These are phyloP conservation scores for Tardiomyces digboiensis DNA, from an alignment of 1,139 yeast species.

Conservation along the genomic window DNA sequence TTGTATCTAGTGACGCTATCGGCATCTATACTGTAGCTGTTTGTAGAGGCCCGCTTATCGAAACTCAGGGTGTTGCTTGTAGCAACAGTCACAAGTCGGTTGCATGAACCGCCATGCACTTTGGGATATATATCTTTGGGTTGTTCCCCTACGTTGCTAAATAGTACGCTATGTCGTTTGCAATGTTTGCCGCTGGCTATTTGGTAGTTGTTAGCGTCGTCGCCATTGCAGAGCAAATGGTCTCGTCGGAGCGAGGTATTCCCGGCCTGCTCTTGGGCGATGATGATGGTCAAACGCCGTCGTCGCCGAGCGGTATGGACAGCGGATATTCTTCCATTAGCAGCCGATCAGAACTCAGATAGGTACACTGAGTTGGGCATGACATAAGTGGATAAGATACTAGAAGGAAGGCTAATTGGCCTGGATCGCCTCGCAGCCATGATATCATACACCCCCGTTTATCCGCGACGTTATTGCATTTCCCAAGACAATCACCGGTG, in stretches of 20 bases:
- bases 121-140: no score
- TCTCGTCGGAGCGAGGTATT: background rate
- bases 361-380: no score
- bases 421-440: conserved; percentile 91
- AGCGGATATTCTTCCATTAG: background rate
- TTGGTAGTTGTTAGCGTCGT: background rate
- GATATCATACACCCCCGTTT: conserved; percentile 60
- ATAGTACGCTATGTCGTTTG: no score
- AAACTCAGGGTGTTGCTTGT: no score
- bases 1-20: background rate
- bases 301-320: background rate
- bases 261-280: background rate
- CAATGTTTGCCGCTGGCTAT: background rate
- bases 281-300: no score
- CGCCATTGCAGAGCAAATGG: background rate
- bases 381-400: no score
- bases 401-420: no score
- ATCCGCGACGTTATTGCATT: conserved; percentile 94
- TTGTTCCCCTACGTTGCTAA: no score
- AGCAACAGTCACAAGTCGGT: no score
- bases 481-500: conserved; percentile 86
- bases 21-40: background rate
- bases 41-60: no score
- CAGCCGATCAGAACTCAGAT: background rate
- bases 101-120: no score